Percentiles rank a stretch among this genome's conserved stretches.
Evolutionary conservation across 2,329 filamentous ascomycete genomes (phyloP).

Genomic region (Coleophoma eucalyptorum): DNA sequence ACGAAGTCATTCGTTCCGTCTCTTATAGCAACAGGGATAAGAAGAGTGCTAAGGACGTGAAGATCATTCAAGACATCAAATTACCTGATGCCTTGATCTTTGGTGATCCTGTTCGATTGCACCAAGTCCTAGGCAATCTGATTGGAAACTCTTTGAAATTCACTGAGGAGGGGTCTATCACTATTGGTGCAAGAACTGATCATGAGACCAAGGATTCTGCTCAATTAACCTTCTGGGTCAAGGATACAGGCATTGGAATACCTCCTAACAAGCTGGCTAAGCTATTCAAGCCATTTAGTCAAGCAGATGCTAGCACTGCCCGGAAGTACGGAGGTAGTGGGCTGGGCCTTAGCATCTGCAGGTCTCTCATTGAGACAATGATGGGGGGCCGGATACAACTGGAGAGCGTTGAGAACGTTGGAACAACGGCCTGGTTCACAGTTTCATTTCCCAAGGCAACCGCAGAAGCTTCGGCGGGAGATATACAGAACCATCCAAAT

Average conservation of each 20-base stretch:
- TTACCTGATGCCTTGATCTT: constrained; percentile 65
- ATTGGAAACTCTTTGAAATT: constrained; percentile 95
- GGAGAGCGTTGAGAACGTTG: constrained; percentile 68
- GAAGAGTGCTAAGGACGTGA: constrained; percentile 57
- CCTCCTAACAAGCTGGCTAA: constrained; percentile 77
- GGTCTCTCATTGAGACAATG: constrained; percentile 87
- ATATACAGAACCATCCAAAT: constrained; percentile 36
- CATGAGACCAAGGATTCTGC: constrained; percentile 67
- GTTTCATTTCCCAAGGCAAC: constrained; percentile 82
- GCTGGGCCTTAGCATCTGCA: constrained; percentile 89
- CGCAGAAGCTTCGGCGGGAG: constrained; percentile 52
- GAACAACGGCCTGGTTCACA: constrained; percentile 74
- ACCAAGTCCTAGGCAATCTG: constrained; percentile 74
- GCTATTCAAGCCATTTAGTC: constrained; percentile 87
- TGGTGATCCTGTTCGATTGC: constrained; percentile 62
- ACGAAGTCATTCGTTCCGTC: constrained; percentile 61
- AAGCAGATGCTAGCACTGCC: constrained; percentile 87
- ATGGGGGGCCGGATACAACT: constrained; percentile 84
- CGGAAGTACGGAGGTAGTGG: constrained; percentile 90
- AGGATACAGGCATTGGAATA: constrained; percentile 90
- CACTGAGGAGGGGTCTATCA: constrained; percentile 81
- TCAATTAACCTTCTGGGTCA: constrained; percentile 78
- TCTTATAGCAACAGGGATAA: constrained; percentile 64
- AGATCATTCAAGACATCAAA: constrained; percentile 67
- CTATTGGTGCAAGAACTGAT: constrained; percentile 72